Conservation (phyloP, 768 basidiomycete genomes). For the Pholiota molesta region DNA sequence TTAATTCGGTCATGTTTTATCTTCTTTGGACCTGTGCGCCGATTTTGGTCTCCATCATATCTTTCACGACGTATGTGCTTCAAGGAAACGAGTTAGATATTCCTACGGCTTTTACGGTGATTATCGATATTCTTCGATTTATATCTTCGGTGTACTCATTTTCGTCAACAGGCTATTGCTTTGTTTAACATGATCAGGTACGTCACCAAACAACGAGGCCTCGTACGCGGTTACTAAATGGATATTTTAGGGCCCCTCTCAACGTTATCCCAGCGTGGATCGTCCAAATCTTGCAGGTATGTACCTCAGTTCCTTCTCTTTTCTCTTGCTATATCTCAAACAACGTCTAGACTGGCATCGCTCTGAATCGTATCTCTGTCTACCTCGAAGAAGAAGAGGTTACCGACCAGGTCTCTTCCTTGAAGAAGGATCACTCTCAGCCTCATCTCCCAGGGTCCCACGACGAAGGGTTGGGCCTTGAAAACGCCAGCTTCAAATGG, state of each 20-base stretch:
- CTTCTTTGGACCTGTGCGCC: slow-evolving; percentile 78
- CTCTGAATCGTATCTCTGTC: slow-evolving; percentile 66
- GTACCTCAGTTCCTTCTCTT: slow-evolving; percentile 4
- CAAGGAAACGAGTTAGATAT: slow-evolving; percentile 73
- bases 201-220: slow-evolving; percentile 6
- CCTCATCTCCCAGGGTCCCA: slow-evolving; percentile 32
- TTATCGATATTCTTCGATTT: neutral
- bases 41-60: slow-evolving; percentile 76
- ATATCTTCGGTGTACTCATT: neutral
- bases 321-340: neutral
- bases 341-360: slow-evolving; percentile 53
- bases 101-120: slow-evolving; percentile 37
- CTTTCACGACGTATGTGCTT: slow-evolving; percentile 75
- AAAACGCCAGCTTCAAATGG: slow-evolving; percentile 65
- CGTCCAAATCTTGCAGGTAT: slow-evolving; percentile 76
- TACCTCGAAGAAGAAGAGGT: slow-evolving; percentile 77
- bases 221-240: neutral
- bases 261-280: slow-evolving; percentile 82
- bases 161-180: slow-evolving; percentile 59
- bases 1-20: slow-evolving; percentile 74
- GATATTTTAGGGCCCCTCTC: slow-evolving; percentile 54
- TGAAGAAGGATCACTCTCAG: slow-evolving; percentile 45
- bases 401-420: slow-evolving; percentile 61
- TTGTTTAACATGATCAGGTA: slow-evolving; percentile 85
- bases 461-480: slow-evolving; percentile 54